Evolutionary conservation across 148 eudicot genomes (phyloP), one percentile per base, ranked within the genome.

Genomic region (Mesembryanthemum crystallinum): DNA sequence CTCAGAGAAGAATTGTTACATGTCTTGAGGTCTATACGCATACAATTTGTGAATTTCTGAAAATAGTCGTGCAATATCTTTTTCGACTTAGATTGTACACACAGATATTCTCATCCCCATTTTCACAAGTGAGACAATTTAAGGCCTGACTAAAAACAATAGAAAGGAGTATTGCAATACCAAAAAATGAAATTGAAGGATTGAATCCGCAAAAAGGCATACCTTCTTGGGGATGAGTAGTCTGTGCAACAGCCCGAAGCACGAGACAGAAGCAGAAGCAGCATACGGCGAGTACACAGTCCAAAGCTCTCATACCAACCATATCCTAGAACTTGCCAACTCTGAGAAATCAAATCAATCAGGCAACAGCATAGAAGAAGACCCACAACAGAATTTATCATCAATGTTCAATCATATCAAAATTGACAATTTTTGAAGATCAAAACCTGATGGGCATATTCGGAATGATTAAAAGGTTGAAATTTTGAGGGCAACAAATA

Each of bases 141-240:
- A 45, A 11, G 12, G 14, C n/a, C n/a, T n/a, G 39, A 35, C 39
- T 35, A 35, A 35, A 35, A 35, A 10, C 14, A 45, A 10, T 13
- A 45, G 9, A 45, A 45, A 45, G 18, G 67, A 35, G 6, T 35
- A 63, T 18, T 15, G 42, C 10, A 64, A n/a, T 13, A 28, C 21
- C 30, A 52, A 32, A 28, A 21, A 30, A 29, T 10, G n/a, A 33
- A 75, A 33, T 45, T 45, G 49, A 45, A 11, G 3, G 30, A 69
- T n/a, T 71, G 49, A 45, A 30, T 3, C 23, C 12, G 27, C 24
- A 77, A 64, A 74, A 5, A 30, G 1, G 37, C 14, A 45, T 66
- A 91, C 96, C 92, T 89, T 91, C 87, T 47, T 64, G 43, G 29
- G 91, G 89, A 79, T 86, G 82, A 72, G 96, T 89, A 59, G 81